Evolutionary conservation across 306 rosid genomes (phyloP).

Genomic region (Prunus salicina): DNA sequence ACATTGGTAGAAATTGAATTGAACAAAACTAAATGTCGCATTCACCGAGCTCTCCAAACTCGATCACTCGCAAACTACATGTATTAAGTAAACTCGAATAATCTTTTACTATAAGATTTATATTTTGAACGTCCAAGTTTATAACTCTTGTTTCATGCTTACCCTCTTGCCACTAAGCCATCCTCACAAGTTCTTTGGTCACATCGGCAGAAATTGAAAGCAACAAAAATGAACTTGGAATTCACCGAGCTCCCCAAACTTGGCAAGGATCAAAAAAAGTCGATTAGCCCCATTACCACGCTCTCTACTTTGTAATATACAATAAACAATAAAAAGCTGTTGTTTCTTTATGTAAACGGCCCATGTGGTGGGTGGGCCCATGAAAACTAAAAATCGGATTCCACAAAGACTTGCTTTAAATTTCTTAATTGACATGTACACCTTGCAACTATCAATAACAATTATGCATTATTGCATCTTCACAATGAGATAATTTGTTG

Average conservation of each 20-base stretch:
- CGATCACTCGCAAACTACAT: too few relatives aligned
- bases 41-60: too few relatives aligned
- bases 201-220: background rate
- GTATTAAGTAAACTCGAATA: too few relatives aligned
- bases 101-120: background rate
- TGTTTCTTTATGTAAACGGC: slow-evolving; percentile 49
- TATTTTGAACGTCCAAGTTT: background rate
- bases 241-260: slow-evolving; percentile 18
- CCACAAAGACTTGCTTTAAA: slow-evolving; percentile 62
- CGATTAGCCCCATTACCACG: slow-evolving; percentile 25
- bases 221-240: background rate
- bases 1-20: too few relatives aligned
- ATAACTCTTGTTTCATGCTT: background rate
- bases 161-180: background rate
- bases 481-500: slow-evolving; percentile 64
- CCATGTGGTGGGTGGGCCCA: slow-evolving; percentile 87
- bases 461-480: slow-evolving; percentile 72
- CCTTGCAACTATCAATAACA: slow-evolving; percentile 56
- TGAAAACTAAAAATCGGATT: slow-evolving; percentile 61
- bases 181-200: background rate
- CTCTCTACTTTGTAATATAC: slow-evolving; percentile 17
- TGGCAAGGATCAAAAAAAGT: slow-evolving; percentile 34
- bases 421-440: slow-evolving; percentile 75
- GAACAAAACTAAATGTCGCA: too few relatives aligned
- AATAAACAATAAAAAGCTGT: slow-evolving; percentile 6